Percentiles rank a stretch among this genome's conserved stretches.
phyloP scores from a whole-genome alignment of 179 eudicot genomes.

The Carnegiea gigantea region DNA sequence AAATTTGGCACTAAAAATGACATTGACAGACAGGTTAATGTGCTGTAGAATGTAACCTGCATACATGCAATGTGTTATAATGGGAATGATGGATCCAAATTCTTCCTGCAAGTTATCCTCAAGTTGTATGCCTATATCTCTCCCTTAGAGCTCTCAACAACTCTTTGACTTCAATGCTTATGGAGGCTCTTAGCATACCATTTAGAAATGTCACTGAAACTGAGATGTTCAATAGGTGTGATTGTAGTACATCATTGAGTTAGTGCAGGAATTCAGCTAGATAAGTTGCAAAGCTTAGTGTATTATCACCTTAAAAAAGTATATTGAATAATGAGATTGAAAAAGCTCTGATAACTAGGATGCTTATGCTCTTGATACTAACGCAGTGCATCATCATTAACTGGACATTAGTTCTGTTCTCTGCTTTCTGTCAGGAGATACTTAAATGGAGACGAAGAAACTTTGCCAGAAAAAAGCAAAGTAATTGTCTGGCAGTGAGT shows the following conservation, averaged over 20 bases:
- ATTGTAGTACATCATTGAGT: not conserved
- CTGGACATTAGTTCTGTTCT: not conserved
- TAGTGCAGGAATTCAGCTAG: not conserved
- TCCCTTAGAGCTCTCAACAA: too few species aligned
- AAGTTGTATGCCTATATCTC: too few species aligned
- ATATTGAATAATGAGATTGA: too few species aligned
- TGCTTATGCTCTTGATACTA: not conserved
- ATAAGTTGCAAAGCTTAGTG: not conserved
- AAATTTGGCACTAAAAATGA: not conserved
- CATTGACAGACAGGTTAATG: not conserved
- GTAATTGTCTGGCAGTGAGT: conserved; percentile 33
- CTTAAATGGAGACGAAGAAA: not conserved
- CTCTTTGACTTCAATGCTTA: too few species aligned
- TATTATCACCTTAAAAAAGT: not conserved
- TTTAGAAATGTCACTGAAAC: not conserved
- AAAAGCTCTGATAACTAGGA: not conserved
- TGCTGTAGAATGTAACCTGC: too few species aligned
- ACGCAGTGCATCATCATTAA: not conserved
- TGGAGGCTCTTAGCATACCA: too few species aligned
- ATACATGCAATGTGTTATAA: too few species aligned
- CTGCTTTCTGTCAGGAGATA: not conserved
- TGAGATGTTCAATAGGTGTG: not conserved
- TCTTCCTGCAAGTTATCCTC: too few species aligned
- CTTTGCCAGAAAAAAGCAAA: not conserved
- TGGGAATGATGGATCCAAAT: too few species aligned